A percentile compares a stretch with the other conserved stretches of the same genome.
phyloP scores from a whole-genome alignment of 176 grass and related monocot genomes.

The Microstegium vimineum region DNA sequence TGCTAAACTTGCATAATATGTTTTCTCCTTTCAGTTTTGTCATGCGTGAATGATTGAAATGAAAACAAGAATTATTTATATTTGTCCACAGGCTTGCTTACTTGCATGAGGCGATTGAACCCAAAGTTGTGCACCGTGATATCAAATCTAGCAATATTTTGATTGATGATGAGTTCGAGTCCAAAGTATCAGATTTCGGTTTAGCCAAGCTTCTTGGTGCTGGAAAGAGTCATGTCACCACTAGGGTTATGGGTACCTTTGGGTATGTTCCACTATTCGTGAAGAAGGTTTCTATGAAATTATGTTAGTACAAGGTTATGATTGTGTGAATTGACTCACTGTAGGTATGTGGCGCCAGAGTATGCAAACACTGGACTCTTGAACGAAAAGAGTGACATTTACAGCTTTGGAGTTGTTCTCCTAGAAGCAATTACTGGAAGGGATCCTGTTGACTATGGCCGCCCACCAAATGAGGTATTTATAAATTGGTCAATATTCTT shows the following conservation, averaged over 20 bases:
- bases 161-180: slow-evolving; percentile 80
- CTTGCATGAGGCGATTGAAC: slow-evolving; percentile 88
- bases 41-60: slow-evolving; percentile 2
- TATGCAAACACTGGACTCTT: slow-evolving; percentile 87
- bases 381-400: slow-evolving; percentile 89
- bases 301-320: slow-evolving; percentile 17
- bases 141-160: slow-evolving; percentile 92
- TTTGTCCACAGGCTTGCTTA: slow-evolving; percentile 63
- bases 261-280: slow-evolving; percentile 50
- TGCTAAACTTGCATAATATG: background rate
- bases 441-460: slow-evolving; percentile 82
- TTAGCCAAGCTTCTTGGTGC: slow-evolving; percentile 83
- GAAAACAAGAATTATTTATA: background rate
- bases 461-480: slow-evolving; percentile 67
- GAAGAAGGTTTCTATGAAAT: background rate
- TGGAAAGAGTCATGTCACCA: slow-evolving; percentile 88
- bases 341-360: slow-evolving; percentile 80
- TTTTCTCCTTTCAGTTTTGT: background rate
- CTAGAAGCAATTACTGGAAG: slow-evolving; percentile 83
- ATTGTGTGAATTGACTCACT: slow-evolving; percentile 19
- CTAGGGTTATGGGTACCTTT: slow-evolving; percentile 92
- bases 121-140: slow-evolving; percentile 86
- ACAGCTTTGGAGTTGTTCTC: slow-evolving; percentile 86
- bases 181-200: slow-evolving; percentile 89
- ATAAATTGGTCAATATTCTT: slow-evolving; percentile 13